A percentile compares a stretch with the other conserved stretches of the same genome.
phyloP scores from a whole-genome alignment of 805 yeast species.

The Myxozyma geophila region DNA sequence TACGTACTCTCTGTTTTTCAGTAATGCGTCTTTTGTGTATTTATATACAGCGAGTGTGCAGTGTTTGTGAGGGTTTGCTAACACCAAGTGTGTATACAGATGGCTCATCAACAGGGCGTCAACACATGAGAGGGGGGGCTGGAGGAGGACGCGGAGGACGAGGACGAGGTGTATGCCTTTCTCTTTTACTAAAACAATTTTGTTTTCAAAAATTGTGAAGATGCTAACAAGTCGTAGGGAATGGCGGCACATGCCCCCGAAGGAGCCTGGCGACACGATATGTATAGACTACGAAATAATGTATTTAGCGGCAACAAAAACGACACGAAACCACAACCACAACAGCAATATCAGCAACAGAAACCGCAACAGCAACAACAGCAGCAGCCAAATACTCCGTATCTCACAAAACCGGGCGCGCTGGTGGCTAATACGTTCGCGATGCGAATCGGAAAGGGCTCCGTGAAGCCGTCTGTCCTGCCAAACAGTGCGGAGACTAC shows the following conservation, averaged over 20 bases:
- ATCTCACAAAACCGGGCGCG: slow-evolving; percentile 6
- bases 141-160: slow-evolving; percentile 9
- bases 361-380: neutral
- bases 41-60: neutral
- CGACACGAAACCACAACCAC: neutral
- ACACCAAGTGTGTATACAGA: neutral
- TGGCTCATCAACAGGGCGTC: neutral
- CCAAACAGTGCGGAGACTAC: neutral
- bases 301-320: neutral
- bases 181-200: too few relatives aligned
- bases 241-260: slow-evolving; percentile 14
- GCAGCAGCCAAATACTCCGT: neutral
- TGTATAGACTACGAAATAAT: slow-evolving; percentile 7
- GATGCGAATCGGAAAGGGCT: slow-evolving; percentile 30
- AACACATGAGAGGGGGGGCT: neutral
- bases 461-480: neutral
- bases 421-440: slow-evolving; percentile 31
- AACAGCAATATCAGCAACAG: neutral
- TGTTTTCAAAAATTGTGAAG: too few relatives aligned
- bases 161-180: slow-evolving; percentile 6
- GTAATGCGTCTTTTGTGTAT: neutral
- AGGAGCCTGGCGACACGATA: slow-evolving; percentile 32
- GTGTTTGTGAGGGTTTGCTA: neutral
- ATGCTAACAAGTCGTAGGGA: too few relatives aligned
- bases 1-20: slow-evolving; percentile 7